Conservation (phyloP, 1,284 basidiomycete species). For the Kwoniella shivajii region DNA sequence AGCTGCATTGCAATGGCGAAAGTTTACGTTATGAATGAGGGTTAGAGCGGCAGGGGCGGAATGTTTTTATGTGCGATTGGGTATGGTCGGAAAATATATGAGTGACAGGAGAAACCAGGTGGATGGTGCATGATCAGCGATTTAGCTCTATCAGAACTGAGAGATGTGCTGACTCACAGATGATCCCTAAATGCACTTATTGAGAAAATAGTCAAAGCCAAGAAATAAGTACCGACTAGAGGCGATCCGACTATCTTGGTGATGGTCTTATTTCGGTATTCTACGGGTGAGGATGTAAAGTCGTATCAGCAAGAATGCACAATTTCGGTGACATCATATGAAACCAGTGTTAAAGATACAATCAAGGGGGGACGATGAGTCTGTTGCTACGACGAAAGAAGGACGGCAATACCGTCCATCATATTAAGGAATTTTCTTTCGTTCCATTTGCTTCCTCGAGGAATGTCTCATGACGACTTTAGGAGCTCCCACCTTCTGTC, state of each 20-base stretch:
- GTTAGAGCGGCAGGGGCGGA: too few species aligned
- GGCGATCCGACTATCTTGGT: constrained; percentile 76
- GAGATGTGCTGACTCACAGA: constrained; percentile 64
- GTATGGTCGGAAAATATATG: too few species aligned
- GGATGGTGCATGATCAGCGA: background rate
- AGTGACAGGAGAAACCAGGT: too few species aligned
- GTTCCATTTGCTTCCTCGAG: too few species aligned
- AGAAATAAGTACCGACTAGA: constrained; percentile 80
- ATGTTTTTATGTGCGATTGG: too few species aligned
- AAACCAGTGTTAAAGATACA: background rate
- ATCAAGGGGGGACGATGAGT: background rate
- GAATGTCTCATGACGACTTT: too few species aligned
- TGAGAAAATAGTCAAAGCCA: constrained; percentile 86
- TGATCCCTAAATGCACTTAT: constrained; percentile 83
- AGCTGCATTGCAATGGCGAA: constrained; percentile 42
- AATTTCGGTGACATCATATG: background rate
- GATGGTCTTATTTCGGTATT: constrained; percentile 83
- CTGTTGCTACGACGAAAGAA: background rate
- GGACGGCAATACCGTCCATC: background rate
- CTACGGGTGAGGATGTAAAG: constrained; percentile 58
- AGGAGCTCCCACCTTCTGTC: too few species aligned
- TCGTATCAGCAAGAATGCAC: too few species aligned
- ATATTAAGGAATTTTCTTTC: too few species aligned
- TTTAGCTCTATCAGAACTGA: too few species aligned
- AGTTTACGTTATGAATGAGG: too few species aligned